A percentile compares a stretch with the other conserved stretches of the same genome.
Evolutionary conservation across 1,284 basidiomycete genomes (phyloP).

Genomic region (Leccinum subatratum): DNA sequence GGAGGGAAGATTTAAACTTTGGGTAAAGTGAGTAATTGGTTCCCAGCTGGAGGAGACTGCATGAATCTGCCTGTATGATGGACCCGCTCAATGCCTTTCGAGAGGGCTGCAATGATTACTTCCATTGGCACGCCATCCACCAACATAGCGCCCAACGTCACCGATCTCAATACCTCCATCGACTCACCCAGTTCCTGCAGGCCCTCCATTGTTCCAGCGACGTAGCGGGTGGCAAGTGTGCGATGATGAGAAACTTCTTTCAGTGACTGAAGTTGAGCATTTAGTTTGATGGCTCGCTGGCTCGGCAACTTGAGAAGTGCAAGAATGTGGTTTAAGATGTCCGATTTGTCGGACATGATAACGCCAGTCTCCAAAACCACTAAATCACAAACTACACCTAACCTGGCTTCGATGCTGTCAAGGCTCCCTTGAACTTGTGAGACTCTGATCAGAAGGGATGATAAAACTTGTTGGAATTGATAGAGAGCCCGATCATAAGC

Average conservation of each 20-base stretch:
- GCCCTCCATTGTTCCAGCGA: no score
- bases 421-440: not conserved
- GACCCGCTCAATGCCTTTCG: not conserved
- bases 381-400: not conserved
- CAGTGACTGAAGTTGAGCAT: not conserved
- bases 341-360: not conserved
- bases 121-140: not conserved
- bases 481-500: not conserved
- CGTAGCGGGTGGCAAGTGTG: no score
- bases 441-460: not conserved
- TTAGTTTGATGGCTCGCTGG: not conserved
- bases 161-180: no score
- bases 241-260: not conserved
- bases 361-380: not conserved
- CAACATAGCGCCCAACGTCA: no score
- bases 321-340: not conserved
- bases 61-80: not conserved
- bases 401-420: not conserved
- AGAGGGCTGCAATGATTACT: not conserved
- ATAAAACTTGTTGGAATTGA: not conserved
- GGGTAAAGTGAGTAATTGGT: not conserved
- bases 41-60: not conserved
- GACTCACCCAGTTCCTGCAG: no score
- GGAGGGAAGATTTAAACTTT: no score
- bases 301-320: not conserved